A percentile compares a stretch with the other conserved stretches of the same genome.
These are phyloP conservation scores for Rhizophagus prolifer DNA, from an alignment of 192 early-diverging fungal species.

Conservation along the genomic window DNA sequence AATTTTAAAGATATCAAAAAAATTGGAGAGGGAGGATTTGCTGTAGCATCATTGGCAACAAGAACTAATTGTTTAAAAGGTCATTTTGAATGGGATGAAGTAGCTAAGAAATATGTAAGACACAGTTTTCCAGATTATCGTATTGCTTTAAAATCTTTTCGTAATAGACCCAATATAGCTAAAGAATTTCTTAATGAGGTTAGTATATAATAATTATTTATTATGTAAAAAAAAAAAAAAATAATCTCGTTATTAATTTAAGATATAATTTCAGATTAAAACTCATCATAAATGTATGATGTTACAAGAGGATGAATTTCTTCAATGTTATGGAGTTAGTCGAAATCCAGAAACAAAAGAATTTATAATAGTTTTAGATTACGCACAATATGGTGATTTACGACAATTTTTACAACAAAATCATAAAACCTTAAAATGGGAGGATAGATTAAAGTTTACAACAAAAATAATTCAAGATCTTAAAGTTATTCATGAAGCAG, in stretches of 20 bases:
- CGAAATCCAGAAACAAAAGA: not conserved
- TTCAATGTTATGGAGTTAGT: slow-evolving; percentile 14
- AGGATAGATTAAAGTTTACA: not conserved
- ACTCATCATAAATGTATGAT: slow-evolving; percentile 18
- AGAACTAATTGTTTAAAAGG: slow-evolving; percentile 3
- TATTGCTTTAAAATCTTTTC: slow-evolving; percentile 8
- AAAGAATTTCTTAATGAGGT: slow-evolving; percentile 14
- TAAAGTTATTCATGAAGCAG: not conserved
- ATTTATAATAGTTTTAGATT: slow-evolving; percentile 5
- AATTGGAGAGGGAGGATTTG: slow-evolving; percentile 29
- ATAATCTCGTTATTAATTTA: not conserved
- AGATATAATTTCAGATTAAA: not conserved
- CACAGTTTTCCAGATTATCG: not conserved
- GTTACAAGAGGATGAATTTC: slow-evolving; percentile 1
- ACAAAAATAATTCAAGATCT: slow-evolving; percentile 1
- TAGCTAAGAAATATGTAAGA: not conserved
- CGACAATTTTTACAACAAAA: not conserved
- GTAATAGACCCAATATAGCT: not conserved
- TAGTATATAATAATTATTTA: not conserved
- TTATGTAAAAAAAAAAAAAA: not conserved
- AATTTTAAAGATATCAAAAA: slow-evolving; percentile 16
- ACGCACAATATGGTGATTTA: not conserved
- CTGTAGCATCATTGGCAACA: not conserved
- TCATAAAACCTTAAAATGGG: slow-evolving; percentile 7
- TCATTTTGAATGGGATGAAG: slow-evolving; percentile 2